Base-by-base conservation (phyloP, 108 stramenopile genomes). In the Cyclostephanos tholiformis region DNA sequence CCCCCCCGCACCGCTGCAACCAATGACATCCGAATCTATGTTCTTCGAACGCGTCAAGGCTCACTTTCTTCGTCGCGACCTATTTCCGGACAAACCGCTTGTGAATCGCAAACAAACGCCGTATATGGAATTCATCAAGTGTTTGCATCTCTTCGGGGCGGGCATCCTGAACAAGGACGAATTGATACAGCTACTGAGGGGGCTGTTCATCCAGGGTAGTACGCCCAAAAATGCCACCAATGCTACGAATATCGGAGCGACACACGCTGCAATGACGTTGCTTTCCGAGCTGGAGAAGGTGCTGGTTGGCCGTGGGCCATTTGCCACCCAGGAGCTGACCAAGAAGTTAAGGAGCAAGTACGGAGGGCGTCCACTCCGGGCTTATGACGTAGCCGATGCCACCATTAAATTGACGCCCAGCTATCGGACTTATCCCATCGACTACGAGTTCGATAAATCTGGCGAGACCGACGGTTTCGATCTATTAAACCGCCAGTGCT, bases 121-220 rank as follows among this genome's bases (percentile, higher is more conserved):
- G 17, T 87, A 92, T 53, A 65, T 84, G 43, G 97, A 98, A 79
- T 98, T 99, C 69, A 75, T 97, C 55, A 97, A 97, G 77, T 88
- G 89, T 50, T 63, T 97, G 41, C 95, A 95, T 69, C 75, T 97
- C 53, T 96, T 87, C 77, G 94, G 91, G 17, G 74, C 87, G 4
- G 95, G 95, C 22, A 81, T 97, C 17, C 58, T 99, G 55, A 90
- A 83, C 62, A 91, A 88, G 71, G 94, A 96, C 11, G 98, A 98
- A 79, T 77, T 98, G 32, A 66, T 96, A n/a, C 70, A 84, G 63
- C 71, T 99, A 23, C 76, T 97, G 10, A 69, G 86, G 6, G 93
- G 94, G 48, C 82, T 99, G 22, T 88, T 99, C 44, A 86, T 89
- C 49, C 88, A 95, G 64, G 90, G 89, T 7, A 94, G 95, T 74